Conservation (phyloP, 2,329 filamentous ascomycete genomes). For the Graphilbum fragrans region DNA sequence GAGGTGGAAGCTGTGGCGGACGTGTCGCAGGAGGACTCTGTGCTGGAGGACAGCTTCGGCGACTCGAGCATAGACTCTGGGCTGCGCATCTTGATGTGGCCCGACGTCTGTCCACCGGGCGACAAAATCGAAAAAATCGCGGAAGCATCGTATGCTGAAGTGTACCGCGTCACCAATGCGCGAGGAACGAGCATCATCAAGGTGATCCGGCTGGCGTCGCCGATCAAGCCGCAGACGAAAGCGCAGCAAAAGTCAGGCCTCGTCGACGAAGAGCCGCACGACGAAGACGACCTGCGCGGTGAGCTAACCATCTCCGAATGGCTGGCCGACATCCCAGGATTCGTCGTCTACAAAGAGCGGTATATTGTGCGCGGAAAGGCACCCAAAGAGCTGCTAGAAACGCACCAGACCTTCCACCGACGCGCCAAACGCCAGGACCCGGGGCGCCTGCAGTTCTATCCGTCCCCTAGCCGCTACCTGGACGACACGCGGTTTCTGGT, state of each 20-base stretch:
- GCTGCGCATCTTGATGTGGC: conserved; percentile 39
- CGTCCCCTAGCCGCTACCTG: conserved; percentile 46
- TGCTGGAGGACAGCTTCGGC: conserved; percentile 2
- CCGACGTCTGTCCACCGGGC: conserved; percentile 40
- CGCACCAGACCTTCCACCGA: conserved; percentile 46
- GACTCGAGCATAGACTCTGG: conserved; percentile 10
- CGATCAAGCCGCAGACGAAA: conserved; percentile 45
- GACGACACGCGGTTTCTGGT: conserved; percentile 47
- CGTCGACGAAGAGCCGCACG: conserved; percentile 46
- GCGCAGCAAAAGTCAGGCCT: conserved; percentile 39
- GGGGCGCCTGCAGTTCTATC: conserved; percentile 47
- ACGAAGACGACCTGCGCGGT: conserved; percentile 40
- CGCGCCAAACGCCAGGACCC: conserved; percentile 42
- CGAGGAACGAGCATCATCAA: conserved; percentile 54
- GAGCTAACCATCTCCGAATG: conserved; percentile 53
- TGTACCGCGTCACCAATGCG: conserved; percentile 49
- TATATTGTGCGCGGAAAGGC: conserved; percentile 47
- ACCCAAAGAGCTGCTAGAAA: conserved; percentile 40
- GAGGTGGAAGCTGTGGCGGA: not conserved
- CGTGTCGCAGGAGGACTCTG: not conserved
- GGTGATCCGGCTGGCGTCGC: conserved; percentile 45
- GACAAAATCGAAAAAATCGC: conserved; percentile 50
- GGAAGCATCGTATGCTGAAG: conserved; percentile 54
- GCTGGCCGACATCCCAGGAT: conserved; percentile 51
- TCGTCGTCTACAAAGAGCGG: conserved; percentile 53